phyloP scores from a whole-genome alignment of 1,139 yeast species.

The Lodderomyces beijingensis region DNA sequence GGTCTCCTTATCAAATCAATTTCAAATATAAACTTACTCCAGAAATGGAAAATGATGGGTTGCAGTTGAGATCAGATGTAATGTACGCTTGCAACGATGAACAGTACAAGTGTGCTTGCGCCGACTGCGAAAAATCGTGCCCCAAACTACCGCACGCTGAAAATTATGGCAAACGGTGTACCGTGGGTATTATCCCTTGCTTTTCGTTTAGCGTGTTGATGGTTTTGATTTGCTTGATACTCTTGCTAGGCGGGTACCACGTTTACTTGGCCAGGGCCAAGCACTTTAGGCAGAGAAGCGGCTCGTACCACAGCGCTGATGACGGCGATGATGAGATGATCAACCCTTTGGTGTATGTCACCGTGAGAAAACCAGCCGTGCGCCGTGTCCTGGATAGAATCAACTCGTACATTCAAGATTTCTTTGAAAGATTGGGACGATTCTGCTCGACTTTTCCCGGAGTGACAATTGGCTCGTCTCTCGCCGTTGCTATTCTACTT shows the following conservation, averaged over 20 bases:
- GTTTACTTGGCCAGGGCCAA: conserved; percentile 23
- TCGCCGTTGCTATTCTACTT: conserved; percentile 41
- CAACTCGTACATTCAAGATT: conserved; percentile 17
- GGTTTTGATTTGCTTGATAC: conserved; percentile 39
- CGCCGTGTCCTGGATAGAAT: conserved; percentile 14
- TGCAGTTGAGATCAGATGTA: conserved; percentile 24
- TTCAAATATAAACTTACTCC: conserved; percentile 43
- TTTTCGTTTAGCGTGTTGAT: conserved; percentile 60
- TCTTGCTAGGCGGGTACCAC: conserved; percentile 37
- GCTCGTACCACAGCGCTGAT: conserved; percentile 11
- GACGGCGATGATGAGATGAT: conserved; percentile 19
- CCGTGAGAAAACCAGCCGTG: conserved; percentile 10
- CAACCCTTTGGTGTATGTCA: conserved; percentile 14
- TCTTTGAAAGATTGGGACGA: conserved; percentile 46
- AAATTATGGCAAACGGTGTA: conserved; percentile 38
- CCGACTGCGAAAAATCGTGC: conserved; percentile 82
- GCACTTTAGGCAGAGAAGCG: conserved; percentile 6
- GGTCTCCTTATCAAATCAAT: conserved; percentile 93
- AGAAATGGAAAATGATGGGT: conserved; percentile 16
- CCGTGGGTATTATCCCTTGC: conserved; percentile 65
- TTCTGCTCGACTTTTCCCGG: conserved; percentile 59
- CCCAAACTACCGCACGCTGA: conserved; percentile 55
- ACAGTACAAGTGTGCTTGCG: conserved; percentile 78
- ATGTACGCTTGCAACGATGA: conserved; percentile 58
- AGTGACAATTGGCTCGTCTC: conserved; percentile 43